A percentile compares a stretch with the other conserved stretches of the same genome.
phyloP scores from a whole-genome alignment of 176 grass and related monocot species.

The Phyllostachys edulis region DNA sequence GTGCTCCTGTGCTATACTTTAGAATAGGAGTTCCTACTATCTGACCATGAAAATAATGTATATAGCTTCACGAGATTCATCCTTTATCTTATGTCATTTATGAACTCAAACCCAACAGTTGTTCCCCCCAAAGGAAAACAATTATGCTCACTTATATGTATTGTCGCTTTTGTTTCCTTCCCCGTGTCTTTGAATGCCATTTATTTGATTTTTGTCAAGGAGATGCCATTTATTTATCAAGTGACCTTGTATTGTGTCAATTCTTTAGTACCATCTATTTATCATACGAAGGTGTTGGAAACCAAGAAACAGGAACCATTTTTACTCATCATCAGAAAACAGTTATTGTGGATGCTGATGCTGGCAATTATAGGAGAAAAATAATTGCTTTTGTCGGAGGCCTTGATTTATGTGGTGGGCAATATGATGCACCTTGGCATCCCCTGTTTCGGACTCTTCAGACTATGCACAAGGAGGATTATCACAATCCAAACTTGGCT shows the following conservation, averaged over 20 bases:
- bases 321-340: conserved; percentile 99
- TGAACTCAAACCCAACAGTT: not conserved
- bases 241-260: not conserved
- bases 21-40: not conserved
- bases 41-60: not conserved
- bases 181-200: too few species aligned
- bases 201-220: not conserved
- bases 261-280: conserved; percentile 32
- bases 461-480: conserved; percentile 88
- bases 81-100: not conserved
- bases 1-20: not conserved
- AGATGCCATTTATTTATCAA: not conserved
- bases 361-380: conserved; percentile 74
- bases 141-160: not conserved
- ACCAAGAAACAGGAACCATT: conserved; percentile 91
- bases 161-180: not conserved
- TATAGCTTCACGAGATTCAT: not conserved
- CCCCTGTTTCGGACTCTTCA: conserved; percentile 75
- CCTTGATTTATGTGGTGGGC: conserved; percentile 93
- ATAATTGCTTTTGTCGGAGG: conserved; percentile 95
- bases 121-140: not conserved
- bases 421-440: conserved; percentile 87
- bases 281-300: conserved; percentile 15
- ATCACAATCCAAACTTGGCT: conserved; percentile 88
- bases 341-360: conserved; percentile 87